Evolutionary conservation across 108 stramenopile genomes (phyloP).

Genomic region (Heterococcus sp.): DNA sequence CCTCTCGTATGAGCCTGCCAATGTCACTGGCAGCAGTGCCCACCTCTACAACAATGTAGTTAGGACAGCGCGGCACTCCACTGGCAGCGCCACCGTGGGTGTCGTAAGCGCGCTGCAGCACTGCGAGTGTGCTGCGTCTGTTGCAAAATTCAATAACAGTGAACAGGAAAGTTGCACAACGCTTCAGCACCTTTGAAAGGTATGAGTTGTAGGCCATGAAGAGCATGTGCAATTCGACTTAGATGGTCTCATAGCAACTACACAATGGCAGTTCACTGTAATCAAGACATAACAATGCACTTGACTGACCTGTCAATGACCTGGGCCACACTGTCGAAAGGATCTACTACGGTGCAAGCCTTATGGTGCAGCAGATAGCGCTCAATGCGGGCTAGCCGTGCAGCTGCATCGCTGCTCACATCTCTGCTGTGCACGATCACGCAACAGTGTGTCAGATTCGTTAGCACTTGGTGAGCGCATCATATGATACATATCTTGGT

Average conservation of each 20-base stretch:
- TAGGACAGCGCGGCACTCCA: constrained; percentile 43
- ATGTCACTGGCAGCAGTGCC: background rate
- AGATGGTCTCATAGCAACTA: too few relatives aligned
- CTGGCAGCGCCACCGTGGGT: constrained; percentile 15
- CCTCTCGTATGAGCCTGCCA: background rate
- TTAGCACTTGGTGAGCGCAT: too few relatives aligned
- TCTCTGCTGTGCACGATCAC: background rate
- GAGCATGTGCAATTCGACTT: too few relatives aligned
- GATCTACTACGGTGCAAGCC: constrained; percentile 30
- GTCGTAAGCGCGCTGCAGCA: background rate
- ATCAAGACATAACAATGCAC: too few relatives aligned
- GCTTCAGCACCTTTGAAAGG: too few relatives aligned
- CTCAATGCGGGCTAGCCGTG: constrained; percentile 31
- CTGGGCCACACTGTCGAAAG: constrained; percentile 19
- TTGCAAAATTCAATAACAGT: too few relatives aligned
- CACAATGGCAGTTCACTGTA: too few relatives aligned
- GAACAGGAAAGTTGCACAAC: too few relatives aligned
- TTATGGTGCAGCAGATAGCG: constrained; percentile 22
- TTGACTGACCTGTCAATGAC: constrained; percentile 45
- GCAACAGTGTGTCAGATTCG: too few relatives aligned
- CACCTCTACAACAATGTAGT: constrained; percentile 23
- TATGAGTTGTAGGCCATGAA: too few relatives aligned
- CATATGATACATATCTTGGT: too few relatives aligned
- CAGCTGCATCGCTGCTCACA: constrained; percentile 1
- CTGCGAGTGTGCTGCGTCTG: background rate